A percentile compares a stretch with the other conserved stretches of the same genome.
phyloP scores from a whole-genome alignment of 139 green algal genomes.

The Trebouxia sp. region DNA sequence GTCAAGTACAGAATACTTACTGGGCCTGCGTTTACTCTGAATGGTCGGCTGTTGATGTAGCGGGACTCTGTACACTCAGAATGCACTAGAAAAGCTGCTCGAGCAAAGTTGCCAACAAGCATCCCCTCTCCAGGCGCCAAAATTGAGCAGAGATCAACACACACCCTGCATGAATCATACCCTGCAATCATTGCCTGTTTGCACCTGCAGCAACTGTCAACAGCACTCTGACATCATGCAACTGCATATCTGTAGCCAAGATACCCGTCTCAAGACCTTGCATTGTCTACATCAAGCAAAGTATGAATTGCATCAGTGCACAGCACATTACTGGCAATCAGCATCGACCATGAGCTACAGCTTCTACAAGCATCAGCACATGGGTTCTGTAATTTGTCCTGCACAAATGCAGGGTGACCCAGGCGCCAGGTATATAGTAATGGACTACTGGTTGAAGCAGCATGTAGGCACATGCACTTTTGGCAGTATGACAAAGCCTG shows the following conservation, averaged over 20 bases:
- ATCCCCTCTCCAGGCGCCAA: conserved; percentile 84
- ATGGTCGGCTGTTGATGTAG: conserved; percentile 88
- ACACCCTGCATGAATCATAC: conserved; percentile 57
- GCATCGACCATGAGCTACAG: too few relatives aligned
- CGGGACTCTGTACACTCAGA: conserved; percentile 66
- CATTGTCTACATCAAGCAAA: too few relatives aligned
- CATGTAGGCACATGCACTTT: too few relatives aligned
- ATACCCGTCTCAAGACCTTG: too few relatives aligned
- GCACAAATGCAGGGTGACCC: too few relatives aligned
- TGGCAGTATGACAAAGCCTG: background rate
- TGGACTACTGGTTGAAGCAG: too few relatives aligned
- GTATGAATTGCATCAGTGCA: too few relatives aligned
- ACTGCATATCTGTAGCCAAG: too few relatives aligned
- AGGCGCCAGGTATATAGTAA: too few relatives aligned
- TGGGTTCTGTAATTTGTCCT: too few relatives aligned
- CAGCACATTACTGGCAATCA: too few relatives aligned
- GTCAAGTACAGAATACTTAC: conserved; percentile 32
- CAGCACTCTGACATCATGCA: background rate
- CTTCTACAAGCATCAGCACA: too few relatives aligned
- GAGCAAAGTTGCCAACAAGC: conserved; percentile 87
- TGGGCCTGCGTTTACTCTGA: conserved; percentile 92
- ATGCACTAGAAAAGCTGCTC: conserved; percentile 89
- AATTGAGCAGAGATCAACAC: conserved; percentile 78
- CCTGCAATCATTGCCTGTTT: background rate
- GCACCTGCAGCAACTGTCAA: background rate